A percentile compares a stretch with the other conserved stretches of the same genome.
phyloP scores from a whole-genome alignment of 306 rosid species.

The Prosopis cineraria region DNA sequence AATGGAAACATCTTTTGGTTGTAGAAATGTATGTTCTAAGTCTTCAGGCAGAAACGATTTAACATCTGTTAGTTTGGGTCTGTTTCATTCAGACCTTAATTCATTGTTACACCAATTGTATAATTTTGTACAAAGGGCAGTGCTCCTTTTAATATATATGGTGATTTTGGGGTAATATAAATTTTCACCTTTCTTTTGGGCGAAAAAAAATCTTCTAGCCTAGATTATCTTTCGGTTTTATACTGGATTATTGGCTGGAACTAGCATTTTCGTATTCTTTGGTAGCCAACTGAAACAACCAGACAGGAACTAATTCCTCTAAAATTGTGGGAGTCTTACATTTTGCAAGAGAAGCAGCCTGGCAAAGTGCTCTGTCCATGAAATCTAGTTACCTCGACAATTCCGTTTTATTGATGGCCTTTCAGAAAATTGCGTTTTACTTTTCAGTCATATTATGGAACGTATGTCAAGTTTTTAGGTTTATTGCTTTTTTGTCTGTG shows the following conservation, averaged over 20 bases:
- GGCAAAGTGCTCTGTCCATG: too few species aligned
- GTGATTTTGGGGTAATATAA: neutral
- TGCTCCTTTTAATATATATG: neutral
- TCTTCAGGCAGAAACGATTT: neutral
- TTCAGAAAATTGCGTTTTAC: too few species aligned
- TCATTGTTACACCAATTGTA: neutral
- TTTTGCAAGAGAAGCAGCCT: neutral
- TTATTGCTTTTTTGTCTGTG: too few species aligned
- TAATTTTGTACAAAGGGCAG: neutral
- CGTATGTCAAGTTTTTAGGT: too few species aligned
- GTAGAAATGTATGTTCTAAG: neutral
- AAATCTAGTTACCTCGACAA: too few species aligned
- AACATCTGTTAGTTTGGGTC: neutral
- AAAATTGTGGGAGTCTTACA: neutral
- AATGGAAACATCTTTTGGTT: neutral
- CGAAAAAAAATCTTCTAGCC: neutral
- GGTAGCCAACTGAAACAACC: neutral
- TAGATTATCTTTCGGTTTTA: neutral
- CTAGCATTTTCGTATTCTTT: too few species aligned
- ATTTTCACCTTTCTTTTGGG: neutral
- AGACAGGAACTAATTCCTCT: neutral
- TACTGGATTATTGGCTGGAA: neutral
- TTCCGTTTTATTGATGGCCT: too few species aligned
- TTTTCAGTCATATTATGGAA: too few species aligned
- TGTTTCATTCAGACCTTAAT: neutral